Base-by-base conservation (phyloP, 192 early-diverging fungal genomes). In the Hyaloraphidium curvatum region DNA sequence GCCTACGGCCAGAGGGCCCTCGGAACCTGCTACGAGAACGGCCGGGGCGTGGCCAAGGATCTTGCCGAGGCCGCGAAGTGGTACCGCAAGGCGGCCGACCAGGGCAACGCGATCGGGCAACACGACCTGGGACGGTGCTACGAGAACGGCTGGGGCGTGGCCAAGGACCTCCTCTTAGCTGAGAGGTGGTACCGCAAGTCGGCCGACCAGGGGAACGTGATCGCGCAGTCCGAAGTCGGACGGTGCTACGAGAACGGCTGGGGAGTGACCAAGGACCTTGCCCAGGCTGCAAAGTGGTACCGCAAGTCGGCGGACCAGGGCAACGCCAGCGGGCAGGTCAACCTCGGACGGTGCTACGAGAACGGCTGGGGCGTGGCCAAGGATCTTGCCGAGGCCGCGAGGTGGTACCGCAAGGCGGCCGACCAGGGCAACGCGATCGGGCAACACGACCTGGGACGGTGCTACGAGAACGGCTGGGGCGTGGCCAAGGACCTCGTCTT, bases 381-480 rank as follows among this genome's bases (percentile, higher is more conserved):
- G 30, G 56, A 64, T 40, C 11, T n/a, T 9, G 30, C 39, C 14
- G 54, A 63, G 39, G 63, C 63, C 14, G 52, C 51, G 28, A 59
- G 35, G 29, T 64, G 63, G 63, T 64, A 64, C 31, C 17, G 55
- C 3, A 56, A 54, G 31, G 40, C 62, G 11, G 63, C 63, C 1
- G 63, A 64, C 25, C 7, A 28, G 7, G 62, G 62, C 14, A 28
- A 52, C 19, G 28, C 37, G 3, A 50, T 52, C 19, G 60, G 55
- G 0, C 55, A 63, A 55, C 23, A 25, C 16, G 59, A 63, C 28
- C 51, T 63, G 2, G 62, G 22, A 3, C 86, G 79, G 58, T 90
- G 87, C 58, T 90, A 84, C 56, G 84, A 82, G 31, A 83, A 87
- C 59, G 87, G 84, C 16, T 81, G 83, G 53, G 84, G 84, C 16